phyloP scores from a whole-genome alignment of 345 rosid species.

The Isatis tinctoria region DNA sequence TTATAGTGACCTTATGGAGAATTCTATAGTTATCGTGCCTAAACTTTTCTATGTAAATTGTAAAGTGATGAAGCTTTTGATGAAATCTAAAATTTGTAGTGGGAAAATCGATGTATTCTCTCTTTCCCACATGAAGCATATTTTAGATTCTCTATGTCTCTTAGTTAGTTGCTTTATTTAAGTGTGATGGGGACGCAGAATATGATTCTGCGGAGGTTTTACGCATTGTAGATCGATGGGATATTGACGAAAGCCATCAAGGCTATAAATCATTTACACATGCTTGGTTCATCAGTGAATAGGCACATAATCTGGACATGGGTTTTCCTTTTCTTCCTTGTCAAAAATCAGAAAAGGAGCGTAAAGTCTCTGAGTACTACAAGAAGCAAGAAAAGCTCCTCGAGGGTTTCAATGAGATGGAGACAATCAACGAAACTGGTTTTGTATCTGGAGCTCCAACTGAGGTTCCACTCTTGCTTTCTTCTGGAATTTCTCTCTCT shows the following conservation, averaged over 20 bases:
- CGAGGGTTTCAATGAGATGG: conserved; percentile 73
- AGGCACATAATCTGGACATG: conserved; percentile 8
- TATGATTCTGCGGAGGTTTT: conserved; percentile 12
- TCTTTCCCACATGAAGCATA: neutral
- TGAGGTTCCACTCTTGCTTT: conserved; percentile 40
- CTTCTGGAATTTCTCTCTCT: neutral
- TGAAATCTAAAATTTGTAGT: neutral
- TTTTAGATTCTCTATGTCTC: neutral
- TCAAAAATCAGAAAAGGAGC: conserved; percentile 46
- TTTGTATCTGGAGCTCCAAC: conserved; percentile 47
- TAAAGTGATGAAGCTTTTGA: neutral
- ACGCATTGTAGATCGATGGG: conserved; percentile 11
- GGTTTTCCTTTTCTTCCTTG: neutral
- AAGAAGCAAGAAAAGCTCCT: conserved; percentile 76
- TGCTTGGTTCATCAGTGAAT: neutral
- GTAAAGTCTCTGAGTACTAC: conserved; percentile 73
- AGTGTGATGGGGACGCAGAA: conserved; percentile 1
- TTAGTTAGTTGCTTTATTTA: neutral
- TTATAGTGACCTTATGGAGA: neutral
- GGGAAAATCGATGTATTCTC: neutral
- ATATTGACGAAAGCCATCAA: neutral
- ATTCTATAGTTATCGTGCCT: neutral
- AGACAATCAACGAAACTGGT: conserved; percentile 52
- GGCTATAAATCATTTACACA: neutral
- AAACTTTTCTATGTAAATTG: neutral